Conservation (phyloP, 208 protist species). For the Crithidia bombi region DNA sequence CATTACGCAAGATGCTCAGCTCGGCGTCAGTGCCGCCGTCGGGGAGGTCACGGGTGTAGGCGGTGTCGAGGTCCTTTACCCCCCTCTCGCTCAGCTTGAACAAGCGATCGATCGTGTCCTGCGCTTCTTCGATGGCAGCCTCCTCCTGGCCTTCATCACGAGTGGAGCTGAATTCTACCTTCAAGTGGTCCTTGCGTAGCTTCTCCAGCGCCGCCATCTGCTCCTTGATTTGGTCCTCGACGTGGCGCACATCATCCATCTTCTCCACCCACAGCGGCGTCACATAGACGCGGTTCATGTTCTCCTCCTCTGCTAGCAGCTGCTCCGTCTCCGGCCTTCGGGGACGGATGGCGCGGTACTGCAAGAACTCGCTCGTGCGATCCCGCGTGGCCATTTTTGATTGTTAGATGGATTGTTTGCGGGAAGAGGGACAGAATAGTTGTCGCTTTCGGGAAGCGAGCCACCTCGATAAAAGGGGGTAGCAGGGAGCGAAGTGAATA, state of each 20-base stretch:
- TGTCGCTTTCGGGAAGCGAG: no score
- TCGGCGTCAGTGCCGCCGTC: conserved; percentile 88
- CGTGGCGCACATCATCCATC: conserved; percentile 79
- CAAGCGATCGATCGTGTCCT: conserved; percentile 82
- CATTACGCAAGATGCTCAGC: conserved; percentile 89
- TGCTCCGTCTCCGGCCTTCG: conserved; percentile 67
- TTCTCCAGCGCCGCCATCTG: conserved; percentile 77
- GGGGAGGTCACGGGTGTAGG: conserved; percentile 76
- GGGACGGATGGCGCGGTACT: conserved; percentile 77
- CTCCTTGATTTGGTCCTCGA: conserved; percentile 71
- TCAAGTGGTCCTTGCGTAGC: conserved; percentile 83
- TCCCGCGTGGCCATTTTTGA: conserved; percentile 85
- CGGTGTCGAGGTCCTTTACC: conserved; percentile 74
- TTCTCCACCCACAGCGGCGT: conserved; percentile 83
- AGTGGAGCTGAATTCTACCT: conserved; percentile 88
- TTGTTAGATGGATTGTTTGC: no score
- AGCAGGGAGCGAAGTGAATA: no score
- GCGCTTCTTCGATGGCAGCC: conserved; percentile 73
- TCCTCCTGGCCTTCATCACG: conserved; percentile 85
- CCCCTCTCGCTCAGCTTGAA: conserved; percentile 86
- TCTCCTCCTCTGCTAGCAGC: conserved; percentile 68
- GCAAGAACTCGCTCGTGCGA: conserved; percentile 84
- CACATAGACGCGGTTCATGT: conserved; percentile 65
- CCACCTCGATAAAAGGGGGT: no score
- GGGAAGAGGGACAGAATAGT: no score